Conservation (phyloP, 352 stramenopile genomes). For the Thraustochytrium sp. region DNA sequence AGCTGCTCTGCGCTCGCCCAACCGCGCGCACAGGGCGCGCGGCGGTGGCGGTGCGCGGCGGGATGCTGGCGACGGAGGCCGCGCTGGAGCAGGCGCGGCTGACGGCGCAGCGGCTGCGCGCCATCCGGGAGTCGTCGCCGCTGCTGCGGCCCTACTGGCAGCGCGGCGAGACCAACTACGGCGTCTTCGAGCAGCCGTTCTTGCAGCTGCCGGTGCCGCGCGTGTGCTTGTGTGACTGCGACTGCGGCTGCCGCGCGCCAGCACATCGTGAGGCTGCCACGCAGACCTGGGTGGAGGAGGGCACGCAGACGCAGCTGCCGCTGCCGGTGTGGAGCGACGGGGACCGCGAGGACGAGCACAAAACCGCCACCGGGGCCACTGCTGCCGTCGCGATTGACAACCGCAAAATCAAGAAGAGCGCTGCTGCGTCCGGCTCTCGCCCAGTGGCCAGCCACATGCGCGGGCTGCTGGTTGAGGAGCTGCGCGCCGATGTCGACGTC, state of each 20-base stretch:
- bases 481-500: not conserved
- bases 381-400: not conserved
- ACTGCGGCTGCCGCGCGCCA: not conserved
- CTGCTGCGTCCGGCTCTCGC: too few species aligned
- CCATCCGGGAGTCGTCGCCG: not conserved
- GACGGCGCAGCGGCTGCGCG: not conserved
- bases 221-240: not conserved
- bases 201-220: not conserved
- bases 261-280: not conserved
- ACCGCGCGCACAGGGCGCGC: too few species aligned
- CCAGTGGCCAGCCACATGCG: too few species aligned
- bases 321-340: not conserved
- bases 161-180: not conserved
- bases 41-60: too few species aligned
- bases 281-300: not conserved
- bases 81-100: not conserved
- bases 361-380: not conserved
- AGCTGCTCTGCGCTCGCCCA: too few species aligned
- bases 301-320: not conserved
- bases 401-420: not conserved
- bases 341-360: not conserved
- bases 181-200: conserved; percentile 2
- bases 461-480: too few species aligned
- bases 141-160: conserved; percentile 11
- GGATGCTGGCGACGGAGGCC: not conserved